Conservation (phyloP, 176 grass and related monocot genomes). For the Oryza punctata region DNA sequence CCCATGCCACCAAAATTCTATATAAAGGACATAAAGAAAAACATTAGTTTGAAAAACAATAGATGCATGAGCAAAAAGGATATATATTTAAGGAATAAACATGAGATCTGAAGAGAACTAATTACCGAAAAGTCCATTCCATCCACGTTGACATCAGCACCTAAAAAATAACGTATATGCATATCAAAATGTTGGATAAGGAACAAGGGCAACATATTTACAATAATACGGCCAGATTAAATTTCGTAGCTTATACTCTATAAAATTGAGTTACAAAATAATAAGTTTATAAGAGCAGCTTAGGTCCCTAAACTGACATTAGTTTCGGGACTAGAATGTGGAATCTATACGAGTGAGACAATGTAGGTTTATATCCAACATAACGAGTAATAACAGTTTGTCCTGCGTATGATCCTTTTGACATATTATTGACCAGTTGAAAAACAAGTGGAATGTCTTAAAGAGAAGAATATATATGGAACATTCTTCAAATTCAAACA, state of each 20-base stretch:
- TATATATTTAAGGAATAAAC: conserved; percentile 7
- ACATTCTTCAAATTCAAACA: background rate
- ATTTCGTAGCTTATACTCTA: background rate
- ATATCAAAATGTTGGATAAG: background rate
- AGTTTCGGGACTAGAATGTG: too few relatives aligned
- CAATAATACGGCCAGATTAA: background rate
- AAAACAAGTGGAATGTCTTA: background rate
- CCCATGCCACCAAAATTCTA: conserved; percentile 80
- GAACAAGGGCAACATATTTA: background rate
- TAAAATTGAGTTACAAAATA: background rate
- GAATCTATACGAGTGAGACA: background rate
- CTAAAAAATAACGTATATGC: conserved; percentile 28
- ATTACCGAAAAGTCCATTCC: conserved; percentile 96
- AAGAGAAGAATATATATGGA: background rate
- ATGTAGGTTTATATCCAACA: background rate
- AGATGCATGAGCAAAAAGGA: background rate
- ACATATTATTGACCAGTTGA: background rate
- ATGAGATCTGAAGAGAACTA: background rate
- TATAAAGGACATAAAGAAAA: conserved; percentile 36
- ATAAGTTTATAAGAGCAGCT: background rate
- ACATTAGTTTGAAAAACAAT: conserved; percentile 13
- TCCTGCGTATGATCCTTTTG: background rate
- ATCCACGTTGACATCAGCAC: conserved; percentile 73
- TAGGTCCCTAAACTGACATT: background rate
- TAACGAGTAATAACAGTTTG: background rate